These are phyloP conservation scores for Psophocarpus tetragonolobus DNA, from an alignment of 306 rosid genomes.

Conservation along the genomic window DNA sequence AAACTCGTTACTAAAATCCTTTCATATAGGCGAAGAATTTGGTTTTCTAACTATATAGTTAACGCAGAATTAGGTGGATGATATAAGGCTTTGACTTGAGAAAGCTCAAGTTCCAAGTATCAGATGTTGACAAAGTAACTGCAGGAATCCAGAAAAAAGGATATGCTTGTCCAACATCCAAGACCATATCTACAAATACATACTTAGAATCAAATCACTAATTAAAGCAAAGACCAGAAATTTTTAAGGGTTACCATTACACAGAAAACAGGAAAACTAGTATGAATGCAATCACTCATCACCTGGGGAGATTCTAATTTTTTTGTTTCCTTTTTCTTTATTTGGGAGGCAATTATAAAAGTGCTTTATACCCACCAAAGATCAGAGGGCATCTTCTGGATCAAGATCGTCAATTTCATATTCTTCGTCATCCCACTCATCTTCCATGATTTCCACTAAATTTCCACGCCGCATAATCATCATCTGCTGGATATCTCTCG, in stretches of 20 bases:
- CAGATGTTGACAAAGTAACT: not conserved
- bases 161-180: not conserved
- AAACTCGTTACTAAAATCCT: no score
- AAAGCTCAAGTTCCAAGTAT: not conserved
- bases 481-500: constrained; percentile 40
- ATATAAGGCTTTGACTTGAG: not conserved
- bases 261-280: not conserved
- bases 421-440: constrained; percentile 53
- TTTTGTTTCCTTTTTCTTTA: not conserved
- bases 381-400: constrained; percentile 51
- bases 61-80: not conserved
- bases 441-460: constrained; percentile 25
- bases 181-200: not conserved
- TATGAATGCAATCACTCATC: constrained; percentile 14
- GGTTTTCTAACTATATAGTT: not conserved
- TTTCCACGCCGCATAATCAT: constrained; percentile 44
- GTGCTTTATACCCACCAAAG: constrained; percentile 22
- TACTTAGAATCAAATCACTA: constrained; percentile 14
- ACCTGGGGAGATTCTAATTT: constrained; percentile 7
- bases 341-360: constrained; percentile 14
- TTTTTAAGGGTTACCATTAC: constrained; percentile 10
- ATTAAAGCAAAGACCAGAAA: constrained; percentile 2
- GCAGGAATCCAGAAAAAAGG: not conserved
- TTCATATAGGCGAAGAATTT: no score
- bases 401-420: constrained; percentile 53